phyloP scores from a whole-genome alignment of 2,329 filamentous ascomycete species.

The Lasiodiplodia sp. region DNA sequence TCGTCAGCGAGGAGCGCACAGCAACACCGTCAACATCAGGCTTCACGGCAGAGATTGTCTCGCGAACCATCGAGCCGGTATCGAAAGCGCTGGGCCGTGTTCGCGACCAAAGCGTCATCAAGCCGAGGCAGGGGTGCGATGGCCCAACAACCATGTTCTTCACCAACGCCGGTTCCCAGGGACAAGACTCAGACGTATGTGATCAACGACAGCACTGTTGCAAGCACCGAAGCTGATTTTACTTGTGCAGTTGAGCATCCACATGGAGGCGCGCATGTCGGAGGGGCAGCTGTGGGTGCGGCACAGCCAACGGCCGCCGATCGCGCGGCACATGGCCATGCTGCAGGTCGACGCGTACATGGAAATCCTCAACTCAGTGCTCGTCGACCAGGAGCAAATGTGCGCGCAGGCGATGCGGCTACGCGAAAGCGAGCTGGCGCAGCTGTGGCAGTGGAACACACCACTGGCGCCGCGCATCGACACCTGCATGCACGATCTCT shows the following conservation, averaged over 20 bases:
- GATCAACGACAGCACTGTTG: too few relatives aligned
- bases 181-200: too few relatives aligned
- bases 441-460: constrained; percentile 59
- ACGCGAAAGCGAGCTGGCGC: constrained; percentile 48
- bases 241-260: too few relatives aligned
- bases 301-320: too few relatives aligned
- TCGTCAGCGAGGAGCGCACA: neutral
- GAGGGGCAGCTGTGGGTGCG: too few relatives aligned
- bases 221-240: too few relatives aligned
- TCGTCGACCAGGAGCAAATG: constrained; percentile 41
- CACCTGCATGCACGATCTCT: constrained; percentile 4
- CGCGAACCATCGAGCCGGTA: neutral
- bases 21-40: neutral
- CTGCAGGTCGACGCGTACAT: too few relatives aligned
- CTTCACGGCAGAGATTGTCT: neutral
- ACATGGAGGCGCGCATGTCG: too few relatives aligned
- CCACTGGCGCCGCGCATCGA: constrained; percentile 35
- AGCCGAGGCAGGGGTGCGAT: too few relatives aligned
- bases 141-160: too few relatives aligned
- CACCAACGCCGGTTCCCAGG: too few relatives aligned
- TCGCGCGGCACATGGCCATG: too few relatives aligned
- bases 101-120: constrained; percentile 27
- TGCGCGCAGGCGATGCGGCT: constrained; percentile 47
- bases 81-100: neutral
- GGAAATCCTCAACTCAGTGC: constrained; percentile 36